Percentiles rank a stretch among this genome's conserved stretches.
Evolutionary conservation across 176 grass and related monocot species (phyloP).

Genomic region (Hsuehochloa calcarea): DNA sequence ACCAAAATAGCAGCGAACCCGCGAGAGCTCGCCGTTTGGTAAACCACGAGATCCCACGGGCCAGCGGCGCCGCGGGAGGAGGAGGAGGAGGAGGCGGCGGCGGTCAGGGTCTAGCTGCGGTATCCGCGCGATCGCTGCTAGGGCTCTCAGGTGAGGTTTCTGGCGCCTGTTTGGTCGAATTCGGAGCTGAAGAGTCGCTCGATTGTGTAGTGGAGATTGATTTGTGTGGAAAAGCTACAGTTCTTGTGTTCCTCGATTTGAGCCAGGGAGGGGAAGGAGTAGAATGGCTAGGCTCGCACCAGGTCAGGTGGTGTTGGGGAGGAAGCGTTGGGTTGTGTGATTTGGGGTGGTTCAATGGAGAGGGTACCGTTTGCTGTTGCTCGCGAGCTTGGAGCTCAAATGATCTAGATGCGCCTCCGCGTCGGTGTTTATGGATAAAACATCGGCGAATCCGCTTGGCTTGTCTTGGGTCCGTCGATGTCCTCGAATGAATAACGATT

Average conservation of each 20-base stretch:
- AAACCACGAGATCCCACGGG: background rate
- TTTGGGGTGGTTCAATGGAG: background rate
- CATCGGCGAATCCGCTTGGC: conserved; percentile 2
- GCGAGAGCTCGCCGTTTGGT: background rate
- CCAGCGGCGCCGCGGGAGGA: background rate
- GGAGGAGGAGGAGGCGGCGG: background rate
- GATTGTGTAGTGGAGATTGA: background rate
- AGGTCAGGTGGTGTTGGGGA: background rate
- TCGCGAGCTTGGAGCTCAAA: background rate
- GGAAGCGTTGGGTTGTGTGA: background rate
- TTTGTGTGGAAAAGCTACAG: background rate
- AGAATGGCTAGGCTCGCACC: background rate
- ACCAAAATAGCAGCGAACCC: background rate
- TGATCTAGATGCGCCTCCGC: background rate
- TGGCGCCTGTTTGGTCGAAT: background rate
- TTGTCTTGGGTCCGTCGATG: background rate
- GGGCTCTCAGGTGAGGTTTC: conserved; percentile 39
- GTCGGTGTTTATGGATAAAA: background rate
- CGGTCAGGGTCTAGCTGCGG: background rate
- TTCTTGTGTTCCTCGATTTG: background rate
- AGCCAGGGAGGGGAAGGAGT: background rate
- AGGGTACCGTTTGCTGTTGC: background rate
- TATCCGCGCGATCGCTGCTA: background rate
- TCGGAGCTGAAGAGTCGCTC: background rate
- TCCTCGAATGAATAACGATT: background rate